Conservation (phyloP, 495 filamentous ascomycete genomes). For the Podospora tetraspora region DNA sequence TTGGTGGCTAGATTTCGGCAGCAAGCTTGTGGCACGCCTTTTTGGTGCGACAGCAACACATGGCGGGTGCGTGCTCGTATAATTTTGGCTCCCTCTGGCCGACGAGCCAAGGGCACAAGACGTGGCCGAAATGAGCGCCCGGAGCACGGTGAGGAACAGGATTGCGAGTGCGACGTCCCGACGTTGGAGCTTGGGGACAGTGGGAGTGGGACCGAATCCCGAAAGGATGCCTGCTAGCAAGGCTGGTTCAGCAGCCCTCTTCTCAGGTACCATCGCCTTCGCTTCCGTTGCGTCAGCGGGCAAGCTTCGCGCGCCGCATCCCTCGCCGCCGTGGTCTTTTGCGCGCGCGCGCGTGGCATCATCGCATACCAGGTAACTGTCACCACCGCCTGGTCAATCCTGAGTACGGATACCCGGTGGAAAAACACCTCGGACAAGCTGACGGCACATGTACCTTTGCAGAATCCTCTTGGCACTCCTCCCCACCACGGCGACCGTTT, state of each 20-base stretch:
- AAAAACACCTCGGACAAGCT: background rate
- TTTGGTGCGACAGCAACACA: background rate
- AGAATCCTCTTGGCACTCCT: background rate
- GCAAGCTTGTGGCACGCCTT: background rate
- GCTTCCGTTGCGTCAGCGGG: background rate
- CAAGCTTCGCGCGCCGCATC: background rate
- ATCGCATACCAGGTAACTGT: background rate
- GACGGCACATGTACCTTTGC: background rate
- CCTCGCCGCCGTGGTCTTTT: background rate
- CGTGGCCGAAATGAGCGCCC: slow-evolving; percentile 9
- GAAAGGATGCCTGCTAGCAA: background rate
- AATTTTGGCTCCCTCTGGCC: background rate
- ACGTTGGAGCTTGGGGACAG: background rate
- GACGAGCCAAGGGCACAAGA: background rate
- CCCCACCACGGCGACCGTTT: slow-evolving; percentile 4
- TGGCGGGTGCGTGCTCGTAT: background rate
- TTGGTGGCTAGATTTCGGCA: background rate
- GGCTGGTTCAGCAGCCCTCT: background rate
- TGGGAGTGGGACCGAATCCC: background rate
- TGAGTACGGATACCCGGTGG: background rate
- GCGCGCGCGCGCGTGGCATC: background rate
- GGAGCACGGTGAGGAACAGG: slow-evolving; percentile 10
- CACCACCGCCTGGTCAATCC: background rate
- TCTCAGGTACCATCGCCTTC: slow-evolving; percentile 11
- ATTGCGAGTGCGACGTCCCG: background rate